These are phyloP conservation scores for Elaeis oleifera DNA, from an alignment of 202 grass and related monocot species.

Conservation along the genomic window DNA sequence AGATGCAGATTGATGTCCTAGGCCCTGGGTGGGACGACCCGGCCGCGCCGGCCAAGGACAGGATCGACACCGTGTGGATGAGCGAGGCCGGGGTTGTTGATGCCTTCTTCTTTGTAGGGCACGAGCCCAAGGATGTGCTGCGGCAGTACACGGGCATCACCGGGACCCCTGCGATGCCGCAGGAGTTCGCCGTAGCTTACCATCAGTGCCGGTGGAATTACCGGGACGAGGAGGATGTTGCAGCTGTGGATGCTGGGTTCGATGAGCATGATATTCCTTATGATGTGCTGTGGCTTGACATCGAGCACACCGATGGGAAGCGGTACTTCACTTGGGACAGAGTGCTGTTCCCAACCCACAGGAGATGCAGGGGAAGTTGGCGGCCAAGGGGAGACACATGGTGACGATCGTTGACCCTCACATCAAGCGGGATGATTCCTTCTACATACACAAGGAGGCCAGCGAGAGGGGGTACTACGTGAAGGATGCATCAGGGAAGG, in stretches of 20 bases:
- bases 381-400: slow-evolving; percentile 77
- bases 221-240: slow-evolving; percentile 85
- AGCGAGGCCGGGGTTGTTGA: slow-evolving; percentile 77
- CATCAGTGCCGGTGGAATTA: slow-evolving; percentile 99
- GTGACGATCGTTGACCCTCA: slow-evolving; percentile 93
- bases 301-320: slow-evolving; percentile 91
- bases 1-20: slow-evolving; percentile 97
- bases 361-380: slow-evolving; percentile 69
- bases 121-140: slow-evolving; percentile 65
- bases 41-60: slow-evolving; percentile 1
- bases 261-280: slow-evolving; percentile 95
- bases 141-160: slow-evolving; percentile 74
- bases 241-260: slow-evolving; percentile 64
- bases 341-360: slow-evolving; percentile 57
- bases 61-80: slow-evolving; percentile 81
- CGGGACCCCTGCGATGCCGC: slow-evolving; percentile 64
- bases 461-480: slow-evolving; percentile 90
- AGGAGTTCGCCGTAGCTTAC: slow-evolving; percentile 73
- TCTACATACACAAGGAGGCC: slow-evolving; percentile 67
- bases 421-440: slow-evolving; percentile 75
- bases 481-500: slow-evolving; percentile 70
- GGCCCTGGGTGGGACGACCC: slow-evolving; percentile 68
- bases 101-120: slow-evolving; percentile 78
- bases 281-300: slow-evolving; percentile 93
- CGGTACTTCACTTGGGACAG: slow-evolving; percentile 88